A percentile compares a stretch with the other conserved stretches of the same genome.
phyloP scores from a whole-genome alignment of 768 basidiomycete genomes.

The Dendrothele bispora region DNA sequence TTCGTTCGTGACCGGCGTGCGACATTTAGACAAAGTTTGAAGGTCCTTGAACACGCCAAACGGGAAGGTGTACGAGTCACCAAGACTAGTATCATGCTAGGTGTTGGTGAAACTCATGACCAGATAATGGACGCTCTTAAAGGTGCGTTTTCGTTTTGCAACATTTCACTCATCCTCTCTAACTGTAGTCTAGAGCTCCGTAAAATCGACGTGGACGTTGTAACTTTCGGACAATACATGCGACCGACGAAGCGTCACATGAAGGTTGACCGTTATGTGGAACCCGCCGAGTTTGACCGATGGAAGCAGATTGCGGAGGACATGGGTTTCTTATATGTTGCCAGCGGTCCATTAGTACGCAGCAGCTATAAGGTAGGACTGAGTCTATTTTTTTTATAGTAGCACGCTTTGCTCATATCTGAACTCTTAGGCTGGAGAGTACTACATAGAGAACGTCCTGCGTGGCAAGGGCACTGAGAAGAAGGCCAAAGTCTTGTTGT shows the following conservation, averaged over 20 bases:
- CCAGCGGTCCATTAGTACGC: slow-evolving; percentile 92
- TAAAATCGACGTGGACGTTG: slow-evolving; percentile 88
- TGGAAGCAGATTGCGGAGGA: slow-evolving; percentile 91
- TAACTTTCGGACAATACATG: slow-evolving; percentile 99
- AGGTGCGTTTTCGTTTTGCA: slow-evolving; percentile 48
- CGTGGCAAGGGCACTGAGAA: slow-evolving; percentile 55
- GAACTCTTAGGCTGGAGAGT: slow-evolving; percentile 82
- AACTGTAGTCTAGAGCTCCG: slow-evolving; percentile 66
- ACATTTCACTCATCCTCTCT: background rate
- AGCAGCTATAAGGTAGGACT: slow-evolving; percentile 90
- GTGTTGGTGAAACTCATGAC: slow-evolving; percentile 86
- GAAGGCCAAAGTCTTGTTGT: slow-evolving; percentile 19
- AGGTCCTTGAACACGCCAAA: slow-evolving; percentile 82
- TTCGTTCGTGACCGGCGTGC: slow-evolving; percentile 95
- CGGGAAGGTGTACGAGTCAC: slow-evolving; percentile 82
- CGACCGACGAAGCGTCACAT: slow-evolving; percentile 98
- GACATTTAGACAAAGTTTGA: slow-evolving; percentile 81
- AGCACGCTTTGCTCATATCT: slow-evolving; percentile 5
- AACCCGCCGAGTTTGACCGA: slow-evolving; percentile 87
- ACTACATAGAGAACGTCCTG: slow-evolving; percentile 89
- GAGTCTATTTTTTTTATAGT: background rate
- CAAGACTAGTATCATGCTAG: slow-evolving; percentile 99
- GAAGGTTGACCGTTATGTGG: slow-evolving; percentile 97
- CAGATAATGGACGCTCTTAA: slow-evolving; percentile 81
- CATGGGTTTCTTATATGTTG: slow-evolving; percentile 96